Evolutionary conservation across 2,329 filamentous ascomycete genomes (phyloP), one percentile per base, ranked within the genome.

Genomic region (Sporothrix sp.): DNA sequence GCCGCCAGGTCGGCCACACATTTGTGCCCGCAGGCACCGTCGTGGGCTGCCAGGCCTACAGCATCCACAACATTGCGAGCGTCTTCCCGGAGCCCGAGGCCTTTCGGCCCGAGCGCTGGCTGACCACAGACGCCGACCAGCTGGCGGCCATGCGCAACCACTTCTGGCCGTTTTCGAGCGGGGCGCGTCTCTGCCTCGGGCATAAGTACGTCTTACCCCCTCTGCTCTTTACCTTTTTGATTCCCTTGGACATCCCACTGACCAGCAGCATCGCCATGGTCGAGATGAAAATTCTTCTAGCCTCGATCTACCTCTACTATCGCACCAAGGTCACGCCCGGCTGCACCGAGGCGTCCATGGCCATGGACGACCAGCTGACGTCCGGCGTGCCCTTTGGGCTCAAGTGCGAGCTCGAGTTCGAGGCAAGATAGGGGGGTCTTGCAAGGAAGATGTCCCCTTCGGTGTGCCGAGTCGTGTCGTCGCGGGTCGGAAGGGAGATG

Each of bases 91-190:
- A 88, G 38, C 84, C 88, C 0, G 84, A 95, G 52, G 67, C 64
- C 7, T 96, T 89, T 61, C 72, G 82, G 39, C 89, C 90, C 0
- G 85, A 90, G 51, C 75, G 90, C 57, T 95, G 90, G 89, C 77
- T 95, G 57, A 42, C 39, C 7, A 21, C 11, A 10, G 48, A 50
- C 27, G 11, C n/a, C 14, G 18, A 44, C 79, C 75, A n/a, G 73
- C 76, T 13, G 75, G 81, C 40, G 87, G 85, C 2, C 86, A 91
- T 59, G 74, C 83, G 76, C 57, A 68, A 76, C 42, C 60, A 79
- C 8, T 76, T 81, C 59, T 84, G 83, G 67, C 75, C 81, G 0
- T 84, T 85, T 66, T 74, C 79, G 3, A 75, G 70, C 42, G 82
- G 82, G 2, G 80, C 78, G 0, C 67, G 82, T 57, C 79, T 79